Evolutionary conservation across 2,329 filamentous ascomycete species (phyloP).

Genomic region (Arthrobotrys megalospora): DNA sequence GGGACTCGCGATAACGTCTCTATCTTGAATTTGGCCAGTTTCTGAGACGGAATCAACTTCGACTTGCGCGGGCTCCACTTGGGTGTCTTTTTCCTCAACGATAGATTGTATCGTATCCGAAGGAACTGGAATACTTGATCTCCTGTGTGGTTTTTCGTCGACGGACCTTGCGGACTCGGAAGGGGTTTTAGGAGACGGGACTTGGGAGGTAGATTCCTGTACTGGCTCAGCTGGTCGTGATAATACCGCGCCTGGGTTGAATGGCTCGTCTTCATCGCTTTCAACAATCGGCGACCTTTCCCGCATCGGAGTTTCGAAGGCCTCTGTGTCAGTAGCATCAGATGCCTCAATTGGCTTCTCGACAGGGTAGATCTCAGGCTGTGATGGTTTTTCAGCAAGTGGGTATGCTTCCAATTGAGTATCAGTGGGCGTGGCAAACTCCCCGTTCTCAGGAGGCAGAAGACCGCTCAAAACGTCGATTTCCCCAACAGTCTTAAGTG

Average conservation of each 20-base stretch:
- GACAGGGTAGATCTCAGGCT: slow-evolving; percentile 28
- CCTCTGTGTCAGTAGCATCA: slow-evolving; percentile 40
- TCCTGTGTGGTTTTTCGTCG: slow-evolving; percentile 12
- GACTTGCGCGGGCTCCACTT: neutral
- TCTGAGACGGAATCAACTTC: neutral
- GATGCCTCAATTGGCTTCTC: slow-evolving; percentile 28
- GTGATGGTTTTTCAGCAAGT: slow-evolving; percentile 46
- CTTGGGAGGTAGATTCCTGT: slow-evolving; percentile 14
- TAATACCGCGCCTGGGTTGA: neutral
- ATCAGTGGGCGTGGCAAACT: slow-evolving; percentile 21
- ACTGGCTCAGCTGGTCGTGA: neutral
- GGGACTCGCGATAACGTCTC: neutral
- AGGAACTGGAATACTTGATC: slow-evolving; percentile 29
- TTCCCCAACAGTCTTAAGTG: slow-evolving; percentile 38
- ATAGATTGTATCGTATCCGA: neutral
- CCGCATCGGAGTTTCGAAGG: slow-evolving; percentile 22
- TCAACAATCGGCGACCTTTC: slow-evolving; percentile 21
- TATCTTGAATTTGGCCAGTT: neutral
- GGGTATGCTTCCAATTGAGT: slow-evolving; percentile 20
- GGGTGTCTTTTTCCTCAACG: neutral
- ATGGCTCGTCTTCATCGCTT: slow-evolving; percentile 1
- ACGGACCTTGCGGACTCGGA: slow-evolving; percentile 10
- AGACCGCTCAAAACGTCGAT: slow-evolving; percentile 40
- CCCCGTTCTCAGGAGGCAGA: slow-evolving; percentile 26
- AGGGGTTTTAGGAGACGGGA: slow-evolving; percentile 22